Evolutionary conservation across 306 rosid species (phyloP), one percentile per base, ranked within the genome.

Genomic region (Bauhinia variegata): DNA sequence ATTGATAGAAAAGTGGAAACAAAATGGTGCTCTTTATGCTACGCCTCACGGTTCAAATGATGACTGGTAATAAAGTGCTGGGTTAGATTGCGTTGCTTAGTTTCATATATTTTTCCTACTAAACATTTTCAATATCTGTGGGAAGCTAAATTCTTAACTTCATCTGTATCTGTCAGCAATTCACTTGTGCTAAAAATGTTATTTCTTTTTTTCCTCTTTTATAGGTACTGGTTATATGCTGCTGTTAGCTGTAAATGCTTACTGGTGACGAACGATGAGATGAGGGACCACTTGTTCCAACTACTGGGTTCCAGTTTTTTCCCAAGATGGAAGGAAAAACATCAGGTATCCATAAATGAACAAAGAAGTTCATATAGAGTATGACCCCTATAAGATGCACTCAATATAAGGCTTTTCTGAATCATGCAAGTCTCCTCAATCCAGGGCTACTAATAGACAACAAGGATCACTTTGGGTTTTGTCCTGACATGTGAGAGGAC

Each of bases 221-320:
- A 50, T 75, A 90, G 99, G 99, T 93, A 90, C 78, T 90, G 99
- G 97, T 79, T 93, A 63, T 93, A 86, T 46, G 99, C 99, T 2
- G 95, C 99, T 47, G 97, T 93, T 60, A 84, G 84, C 33, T 78
- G 73, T 72, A 88, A 90, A 65, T 79, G 95, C 83, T 81, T 93
- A 54, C 54, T 93, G 73, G 74, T 90, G 79, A 93, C 97, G n/a
- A 88, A 93, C 32, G 99, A 93, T 39, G 97, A 93, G 83, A 93
- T 93, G 99, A 85, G 99, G 73, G 99, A 93, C 59, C 99, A 90
- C 76, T 80, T 90, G 68, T 93, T 93, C 80, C 97, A 90, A 83
- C 82, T 93, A 58, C 71, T 93, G 15, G 99, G 99, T 53, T 88
- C 89, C 34, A 90, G 59, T 78, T 90, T 93, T 79, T 93, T 93